Base-by-base conservation (phyloP, 768 basidiomycete species). In the Leccinum olivaceopallidum region DNA sequence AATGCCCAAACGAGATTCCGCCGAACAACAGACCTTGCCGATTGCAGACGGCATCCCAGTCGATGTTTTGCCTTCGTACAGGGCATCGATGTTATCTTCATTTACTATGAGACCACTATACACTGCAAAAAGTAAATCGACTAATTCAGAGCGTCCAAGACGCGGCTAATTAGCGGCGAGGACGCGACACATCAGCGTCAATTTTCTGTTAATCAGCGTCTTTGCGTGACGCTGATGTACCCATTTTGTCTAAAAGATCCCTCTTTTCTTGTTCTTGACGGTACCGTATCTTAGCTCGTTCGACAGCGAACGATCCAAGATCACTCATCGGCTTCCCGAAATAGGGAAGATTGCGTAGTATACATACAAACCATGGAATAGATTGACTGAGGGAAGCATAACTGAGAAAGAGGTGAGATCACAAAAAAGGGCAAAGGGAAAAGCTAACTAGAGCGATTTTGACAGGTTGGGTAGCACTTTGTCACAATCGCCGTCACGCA, bases 401-500 rank as follows among this genome's bases (percentile, higher is more conserved):
- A 34, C 68, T 69, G 9, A 26, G 12, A 12, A 55, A 26, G 16
- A 3, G 52, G 26, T 71, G 32, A 69, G 59, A 59, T 30, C n/a
- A 20, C 16, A 37, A 22, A 26, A 2, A 26, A 20, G 20, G 39
- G 49, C 36, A 26, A 49, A 1, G 22, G 5, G 20, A 16, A 44
- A 30, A n/a, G 61, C 68, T 54, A 28, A 75, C 77, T 66, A 64
- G 55, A 76, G 60, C 12, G 70, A 71, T 26, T 57, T 63, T 57
- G 73, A 68, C 59, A 77, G 60, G 18, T 68, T 64, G 22, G 65
- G 47, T 67, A 73, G 70, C 24, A 77, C 57, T 18, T 69, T 70
- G 12, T 71, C 61, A n/a, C 53, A 62, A 58, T 80, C 79, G 7
- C 77, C 68, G 20, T 76, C 69, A 12, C 71, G 71, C 70, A 77